Evolutionary conservation across 192 early-diverging fungal genomes (phyloP).

Genomic region (Coemansia brasiliensis): DNA sequence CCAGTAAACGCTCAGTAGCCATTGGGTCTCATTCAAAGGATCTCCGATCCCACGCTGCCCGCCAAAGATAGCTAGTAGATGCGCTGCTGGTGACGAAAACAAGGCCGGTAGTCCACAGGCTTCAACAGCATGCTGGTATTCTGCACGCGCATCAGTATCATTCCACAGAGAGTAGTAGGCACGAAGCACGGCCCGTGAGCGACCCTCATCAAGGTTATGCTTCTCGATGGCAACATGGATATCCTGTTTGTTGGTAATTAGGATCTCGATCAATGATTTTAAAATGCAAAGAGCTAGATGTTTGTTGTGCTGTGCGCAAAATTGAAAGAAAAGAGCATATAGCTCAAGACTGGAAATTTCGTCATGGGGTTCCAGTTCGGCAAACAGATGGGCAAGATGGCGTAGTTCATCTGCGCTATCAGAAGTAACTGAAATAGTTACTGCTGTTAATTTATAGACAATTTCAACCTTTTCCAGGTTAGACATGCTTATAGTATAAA

Average conservation of each 20-base stretch:
- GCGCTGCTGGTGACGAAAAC: constrained; percentile 50
- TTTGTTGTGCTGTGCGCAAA: constrained; percentile 6
- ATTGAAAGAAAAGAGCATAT: constrained; percentile 10
- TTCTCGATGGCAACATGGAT: constrained; percentile 17
- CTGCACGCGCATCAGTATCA: background rate
- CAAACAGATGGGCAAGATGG: background rate
- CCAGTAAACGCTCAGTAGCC: constrained; percentile 72
- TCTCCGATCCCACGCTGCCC: constrained; percentile 86
- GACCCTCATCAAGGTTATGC: constrained; percentile 1
- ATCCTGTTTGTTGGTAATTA: background rate
- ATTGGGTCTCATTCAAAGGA: constrained; percentile 78
- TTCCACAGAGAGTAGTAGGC: constrained; percentile 28
- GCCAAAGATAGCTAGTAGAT: constrained; percentile 84
- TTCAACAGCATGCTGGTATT: background rate
- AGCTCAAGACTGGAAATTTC: constrained; percentile 1
- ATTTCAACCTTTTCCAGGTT: background rate
- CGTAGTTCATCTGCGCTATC: background rate
- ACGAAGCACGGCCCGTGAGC: constrained; percentile 14
- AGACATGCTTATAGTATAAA: background rate
- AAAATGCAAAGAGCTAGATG: constrained; percentile 3
- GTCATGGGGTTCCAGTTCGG: background rate
- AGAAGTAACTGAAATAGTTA: background rate
- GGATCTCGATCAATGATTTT: background rate
- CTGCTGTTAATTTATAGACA: background rate
- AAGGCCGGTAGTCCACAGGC: constrained; percentile 1